Evolutionary conservation across 2,329 filamentous ascomycete genomes (phyloP).

Genomic region (Dactylellina cionopaga): DNA sequence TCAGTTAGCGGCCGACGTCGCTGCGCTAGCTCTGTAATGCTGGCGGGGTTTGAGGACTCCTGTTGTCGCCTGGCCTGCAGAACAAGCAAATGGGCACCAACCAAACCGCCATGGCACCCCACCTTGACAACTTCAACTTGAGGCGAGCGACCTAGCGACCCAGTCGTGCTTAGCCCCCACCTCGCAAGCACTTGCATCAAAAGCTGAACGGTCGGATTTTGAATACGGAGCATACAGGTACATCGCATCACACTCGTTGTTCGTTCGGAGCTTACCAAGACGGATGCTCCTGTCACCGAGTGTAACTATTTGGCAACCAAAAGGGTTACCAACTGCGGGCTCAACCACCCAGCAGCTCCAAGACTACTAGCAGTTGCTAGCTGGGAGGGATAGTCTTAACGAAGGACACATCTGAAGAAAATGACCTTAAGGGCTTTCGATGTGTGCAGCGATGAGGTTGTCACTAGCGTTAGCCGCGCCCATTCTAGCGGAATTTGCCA

Average conservation of each 20-base stretch:
- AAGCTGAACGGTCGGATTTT: background rate
- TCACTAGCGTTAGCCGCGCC: background rate
- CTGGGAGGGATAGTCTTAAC: no score
- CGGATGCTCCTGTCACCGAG: conserved; percentile 30
- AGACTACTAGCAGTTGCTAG: no score
- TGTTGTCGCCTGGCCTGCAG: no score
- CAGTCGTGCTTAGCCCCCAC: conserved; percentile 16
- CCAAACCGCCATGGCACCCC: conserved; percentile 40
- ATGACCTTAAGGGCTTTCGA: conserved; percentile 8
- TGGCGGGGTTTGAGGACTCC: no score
- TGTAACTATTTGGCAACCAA: conserved; percentile 9
- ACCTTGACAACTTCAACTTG: conserved; percentile 1
- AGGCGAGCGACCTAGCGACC: no score
- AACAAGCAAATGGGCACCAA: conserved; percentile 19
- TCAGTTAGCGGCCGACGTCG: conserved; percentile 47
- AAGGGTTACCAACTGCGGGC: no score
- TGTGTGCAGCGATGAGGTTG: conserved; percentile 10
- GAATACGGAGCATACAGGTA: no score
- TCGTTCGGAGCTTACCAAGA: conserved; percentile 3
- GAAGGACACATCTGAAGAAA: conserved; percentile 31
- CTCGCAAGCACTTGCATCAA: conserved; percentile 11
- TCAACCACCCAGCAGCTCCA: no score
- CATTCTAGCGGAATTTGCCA: conserved; percentile 3
- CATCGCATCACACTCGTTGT: no score
- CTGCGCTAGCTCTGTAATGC: no score